A percentile compares a stretch with the other conserved stretches of the same genome.
Conservation (phyloP, 169 alveolate genomes). For the Plasmodium knowlesi region DNA sequence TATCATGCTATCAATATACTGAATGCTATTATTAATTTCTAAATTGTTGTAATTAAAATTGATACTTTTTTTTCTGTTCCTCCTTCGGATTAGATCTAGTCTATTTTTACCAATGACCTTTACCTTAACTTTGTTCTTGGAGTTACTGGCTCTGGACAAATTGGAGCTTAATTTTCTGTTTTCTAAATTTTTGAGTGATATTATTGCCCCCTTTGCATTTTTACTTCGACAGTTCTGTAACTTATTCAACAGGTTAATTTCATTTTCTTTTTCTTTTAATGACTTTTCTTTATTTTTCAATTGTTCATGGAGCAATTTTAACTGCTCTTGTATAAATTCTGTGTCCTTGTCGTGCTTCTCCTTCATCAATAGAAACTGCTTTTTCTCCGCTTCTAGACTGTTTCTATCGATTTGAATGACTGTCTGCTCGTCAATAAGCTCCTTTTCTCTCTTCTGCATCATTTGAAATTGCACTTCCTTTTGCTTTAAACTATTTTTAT, state of each 20-base stretch:
- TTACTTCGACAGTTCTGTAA: slow-evolving; percentile 65
- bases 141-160: slow-evolving; percentile 21
- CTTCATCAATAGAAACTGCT: slow-evolving; percentile 58
- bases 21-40: slow-evolving; percentile 74
- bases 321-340: slow-evolving; percentile 69
- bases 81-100: slow-evolving; percentile 47
- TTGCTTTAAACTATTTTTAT: slow-evolving; percentile 65
- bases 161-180: slow-evolving; percentile 43
- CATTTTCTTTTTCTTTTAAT: slow-evolving; percentile 67
- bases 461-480: slow-evolving; percentile 62
- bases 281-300: slow-evolving; percentile 69
- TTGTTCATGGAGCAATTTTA: slow-evolving; percentile 67
- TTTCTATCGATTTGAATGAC: slow-evolving; percentile 65
- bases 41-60: slow-evolving; percentile 64
- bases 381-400: slow-evolving; percentile 70
- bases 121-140: slow-evolving; percentile 54
- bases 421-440: slow-evolving; percentile 60
- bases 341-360: slow-evolving; percentile 73
- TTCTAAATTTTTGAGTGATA: slow-evolving; percentile 58
- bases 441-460: slow-evolving; percentile 67
- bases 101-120: slow-evolving; percentile 62
- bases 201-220: slow-evolving; percentile 61
- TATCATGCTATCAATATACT: slow-evolving; percentile 71
- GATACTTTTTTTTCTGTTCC: slow-evolving; percentile 65
- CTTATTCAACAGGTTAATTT: slow-evolving; percentile 45